Evolutionary conservation across 805 yeast genomes (phyloP), one percentile per base, ranked within the genome.

Genomic region (Hyphopichia homilentoma): DNA sequence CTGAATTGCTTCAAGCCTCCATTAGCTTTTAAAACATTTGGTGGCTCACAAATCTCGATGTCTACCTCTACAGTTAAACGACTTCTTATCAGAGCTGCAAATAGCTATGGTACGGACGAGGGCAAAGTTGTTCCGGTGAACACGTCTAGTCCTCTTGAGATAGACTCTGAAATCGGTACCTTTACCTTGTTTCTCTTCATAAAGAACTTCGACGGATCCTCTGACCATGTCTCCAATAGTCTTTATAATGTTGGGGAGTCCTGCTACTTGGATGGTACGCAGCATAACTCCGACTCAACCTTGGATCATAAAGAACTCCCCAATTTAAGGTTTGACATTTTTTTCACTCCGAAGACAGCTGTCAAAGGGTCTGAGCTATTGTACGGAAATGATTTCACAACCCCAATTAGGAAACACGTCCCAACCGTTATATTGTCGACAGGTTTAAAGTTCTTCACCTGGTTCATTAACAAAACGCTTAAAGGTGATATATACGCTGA

Each of bases 341-440:
- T 54, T 22, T 65, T 75, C 38, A 57, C 46, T 7, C 82, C 81
- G 26, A 57, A 46, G 7, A 34, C 38, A 4, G 61, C 59, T 14
- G 55, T 79, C n/a, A 47, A 44, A 13, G 84, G 83, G 2, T 62
- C 71, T 25, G 65, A 68, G n/a, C 54, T 81, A 25, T 37, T 75
- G n/a, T 81, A 77, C 57, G 88, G 88, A 1, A 81, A 81, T 48
- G 87, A 81, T 45, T 78, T 79, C 48, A 74, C 69, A 7, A 49
- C 61, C n/a, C 79, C 84, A 0, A 70, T 81, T 20, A 58, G 68
- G 20, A 78, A 78, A 29, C 64, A 65, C 33, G 65, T 81, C 7
- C 88, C 88, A 3, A 63, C 76, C 4, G 52, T 75, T 2, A 39
- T 66, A 17, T 44, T 67, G 26, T 41, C 65, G 1, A 60, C 71